Evolutionary conservation across 345 rosid species (phyloP).

Genomic region (thale cress (Arabidopsis thaliana)): DNA sequence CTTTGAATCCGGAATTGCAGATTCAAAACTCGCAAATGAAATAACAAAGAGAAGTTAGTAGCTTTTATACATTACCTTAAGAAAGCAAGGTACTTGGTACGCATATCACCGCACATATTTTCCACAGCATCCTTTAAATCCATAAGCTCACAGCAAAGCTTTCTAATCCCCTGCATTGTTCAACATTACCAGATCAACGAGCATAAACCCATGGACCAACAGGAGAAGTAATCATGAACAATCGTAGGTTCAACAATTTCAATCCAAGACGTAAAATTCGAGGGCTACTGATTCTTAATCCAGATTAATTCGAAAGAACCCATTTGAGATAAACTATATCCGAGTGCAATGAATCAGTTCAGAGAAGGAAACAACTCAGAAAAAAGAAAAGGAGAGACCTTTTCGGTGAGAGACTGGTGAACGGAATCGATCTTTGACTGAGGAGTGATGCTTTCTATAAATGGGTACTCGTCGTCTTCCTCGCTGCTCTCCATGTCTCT

Average conservation of each 20-base stretch:
- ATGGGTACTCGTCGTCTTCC: constrained; percentile 95
- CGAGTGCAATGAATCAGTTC: background rate
- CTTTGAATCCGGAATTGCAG: background rate
- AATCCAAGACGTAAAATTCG: background rate
- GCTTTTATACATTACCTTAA: constrained; percentile 58
- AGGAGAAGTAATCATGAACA: constrained; percentile 2
- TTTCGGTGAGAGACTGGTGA: constrained; percentile 86
- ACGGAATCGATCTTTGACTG: constrained; percentile 87
- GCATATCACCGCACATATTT: constrained; percentile 81
- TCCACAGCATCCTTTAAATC: constrained; percentile 97
- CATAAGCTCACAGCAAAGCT: constrained; percentile 93
- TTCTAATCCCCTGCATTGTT: constrained; percentile 81
- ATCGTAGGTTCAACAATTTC: constrained; percentile 9
- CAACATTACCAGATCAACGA: constrained; percentile 8
- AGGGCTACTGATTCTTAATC: background rate
- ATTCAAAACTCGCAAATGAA: background rate
- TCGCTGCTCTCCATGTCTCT: constrained; percentile 89
- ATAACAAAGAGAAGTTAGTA: background rate
- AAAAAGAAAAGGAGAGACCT: constrained; percentile 51
- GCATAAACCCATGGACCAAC: background rate
- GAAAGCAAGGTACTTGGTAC: constrained; percentile 82
- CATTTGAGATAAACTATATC: constrained; percentile 8
- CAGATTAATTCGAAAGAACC: constrained; percentile 25
- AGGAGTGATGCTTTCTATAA: constrained; percentile 78
- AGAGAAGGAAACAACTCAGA: background rate